Conservation (phyloP, 495 filamentous ascomycete genomes). For the Penicillium macrosclerotiorum region DNA sequence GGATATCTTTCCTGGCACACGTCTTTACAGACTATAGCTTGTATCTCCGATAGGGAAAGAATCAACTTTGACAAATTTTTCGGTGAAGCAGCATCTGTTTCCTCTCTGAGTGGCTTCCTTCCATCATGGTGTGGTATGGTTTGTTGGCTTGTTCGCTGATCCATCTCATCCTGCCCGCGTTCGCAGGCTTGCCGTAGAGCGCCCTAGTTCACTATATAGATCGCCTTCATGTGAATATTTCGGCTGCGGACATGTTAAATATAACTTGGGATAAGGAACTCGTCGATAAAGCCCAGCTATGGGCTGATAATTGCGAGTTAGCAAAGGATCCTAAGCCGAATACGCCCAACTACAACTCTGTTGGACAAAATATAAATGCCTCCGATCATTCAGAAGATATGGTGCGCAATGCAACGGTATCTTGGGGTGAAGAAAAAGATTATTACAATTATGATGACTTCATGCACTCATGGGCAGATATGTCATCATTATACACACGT, state of each 20-base stretch:
- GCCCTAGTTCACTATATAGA: no score
- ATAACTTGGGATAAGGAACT: neutral
- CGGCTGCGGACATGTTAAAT: neutral
- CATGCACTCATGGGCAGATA: neutral
- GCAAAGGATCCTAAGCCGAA: neutral
- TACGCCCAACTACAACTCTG: neutral
- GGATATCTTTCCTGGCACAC: no score
- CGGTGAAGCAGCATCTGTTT: no score
- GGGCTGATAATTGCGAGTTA: neutral
- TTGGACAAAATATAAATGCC: neutral
- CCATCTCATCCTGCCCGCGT: no score
- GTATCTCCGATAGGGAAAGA: no score
- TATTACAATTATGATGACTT: no score
- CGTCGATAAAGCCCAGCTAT: neutral
- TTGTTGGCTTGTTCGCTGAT: no score
- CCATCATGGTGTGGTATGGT: no score
- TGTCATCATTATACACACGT: neutral
- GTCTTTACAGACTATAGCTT: no score
- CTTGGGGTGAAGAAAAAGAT: neutral
- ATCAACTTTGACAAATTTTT: no score
- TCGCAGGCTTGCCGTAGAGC: no score
- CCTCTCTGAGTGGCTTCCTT: no score
- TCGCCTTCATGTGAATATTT: neutral
- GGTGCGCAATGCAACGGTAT: neutral
- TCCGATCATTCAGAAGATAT: neutral